Evolutionary conservation across 345 rosid species (phyloP).

Genomic region (Reutealis trisperma): DNA sequence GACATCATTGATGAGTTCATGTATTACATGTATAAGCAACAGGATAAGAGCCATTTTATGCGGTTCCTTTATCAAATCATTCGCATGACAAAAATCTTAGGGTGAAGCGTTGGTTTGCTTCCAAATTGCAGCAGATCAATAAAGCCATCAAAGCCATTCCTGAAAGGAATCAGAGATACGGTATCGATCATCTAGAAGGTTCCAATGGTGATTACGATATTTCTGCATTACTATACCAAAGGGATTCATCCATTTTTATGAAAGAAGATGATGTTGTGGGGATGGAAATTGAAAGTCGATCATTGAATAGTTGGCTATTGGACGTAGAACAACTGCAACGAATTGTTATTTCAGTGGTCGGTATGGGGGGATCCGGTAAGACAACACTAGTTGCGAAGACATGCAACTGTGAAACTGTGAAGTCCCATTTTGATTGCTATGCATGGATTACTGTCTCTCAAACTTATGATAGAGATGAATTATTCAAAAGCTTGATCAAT

Average conservation of each 20-base stretch:
- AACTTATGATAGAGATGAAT: not conserved
- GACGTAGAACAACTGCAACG: constrained; percentile 24
- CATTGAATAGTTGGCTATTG: constrained; percentile 9
- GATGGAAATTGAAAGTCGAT: not conserved
- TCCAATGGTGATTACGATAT: not conserved
- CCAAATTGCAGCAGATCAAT: constrained; percentile 30
- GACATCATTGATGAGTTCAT: constrained; percentile 41
- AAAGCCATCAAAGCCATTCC: constrained; percentile 25
- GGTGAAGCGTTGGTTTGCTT: constrained; percentile 30
- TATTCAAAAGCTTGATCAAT: too few relatives aligned
- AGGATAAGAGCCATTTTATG: not conserved
- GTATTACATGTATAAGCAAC: constrained; percentile 27
- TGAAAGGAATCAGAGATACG: constrained; percentile 35
- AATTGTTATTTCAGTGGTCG: constrained; percentile 32
- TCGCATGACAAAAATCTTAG: constrained; percentile 27
- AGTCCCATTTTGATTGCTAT: constrained; percentile 30
- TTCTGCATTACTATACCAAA: not conserved
- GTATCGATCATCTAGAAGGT: constrained; percentile 4
- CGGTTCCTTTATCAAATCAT: constrained; percentile 11
- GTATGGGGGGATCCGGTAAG: constrained; percentile 38
- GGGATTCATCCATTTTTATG: constrained; percentile 10
- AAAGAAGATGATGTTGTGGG: constrained; percentile 18
- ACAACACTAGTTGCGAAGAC: constrained; percentile 39
- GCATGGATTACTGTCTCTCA: constrained; percentile 45
- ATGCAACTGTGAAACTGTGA: constrained; percentile 27